phyloP scores from a whole-genome alignment of 352 stramenopile genomes.

The Globisporangium acanthophoron region DNA sequence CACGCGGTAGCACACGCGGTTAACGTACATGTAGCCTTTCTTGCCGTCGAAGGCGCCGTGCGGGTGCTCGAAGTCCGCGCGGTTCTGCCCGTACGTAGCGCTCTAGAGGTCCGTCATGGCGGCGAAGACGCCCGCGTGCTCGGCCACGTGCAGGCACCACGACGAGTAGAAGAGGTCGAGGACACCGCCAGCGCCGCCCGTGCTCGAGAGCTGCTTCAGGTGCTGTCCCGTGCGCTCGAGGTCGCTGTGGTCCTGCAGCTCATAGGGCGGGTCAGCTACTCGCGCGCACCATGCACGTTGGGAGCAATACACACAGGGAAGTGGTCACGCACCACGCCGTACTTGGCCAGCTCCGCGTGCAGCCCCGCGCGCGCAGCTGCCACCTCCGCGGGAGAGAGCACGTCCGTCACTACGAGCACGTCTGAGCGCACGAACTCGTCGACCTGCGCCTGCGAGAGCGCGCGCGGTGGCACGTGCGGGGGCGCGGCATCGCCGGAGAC shows the following conservation, averaged over 20 bases:
- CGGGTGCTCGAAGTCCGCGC: conserved; percentile 61
- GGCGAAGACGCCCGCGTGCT: conserved; percentile 67
- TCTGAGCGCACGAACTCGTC: conserved; percentile 54
- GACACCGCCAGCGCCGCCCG: conserved; percentile 81
- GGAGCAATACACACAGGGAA: no score
- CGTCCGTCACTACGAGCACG: conserved; percentile 71
- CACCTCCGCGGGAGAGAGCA: conserved; percentile 59
- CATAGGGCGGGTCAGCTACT: no score
- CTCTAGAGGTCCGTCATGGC: conserved; percentile 81
- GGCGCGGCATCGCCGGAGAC: conserved; percentile 10
- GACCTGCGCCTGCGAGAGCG: conserved; percentile 54
- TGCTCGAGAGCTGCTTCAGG: conserved; percentile 82
- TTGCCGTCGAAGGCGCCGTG: conserved; percentile 66
- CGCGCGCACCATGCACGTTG: no score
- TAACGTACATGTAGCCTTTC: conserved; percentile 85
- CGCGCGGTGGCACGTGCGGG: conserved; percentile 18
- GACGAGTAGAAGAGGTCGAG: conserved; percentile 88
- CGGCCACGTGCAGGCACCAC: conserved; percentile 76
- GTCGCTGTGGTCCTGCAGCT: conserved; percentile 47
- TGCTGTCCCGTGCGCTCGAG: conserved; percentile 55
- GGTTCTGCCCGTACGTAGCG: conserved; percentile 61
- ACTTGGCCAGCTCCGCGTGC: conserved; percentile 58
- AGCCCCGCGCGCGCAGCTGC: conserved; percentile 42
- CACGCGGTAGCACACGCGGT: conserved; percentile 80
- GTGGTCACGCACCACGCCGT: conserved; percentile 50